phyloP scores from a whole-genome alignment of 257 asterid species.

The Striga asiatica region DNA sequence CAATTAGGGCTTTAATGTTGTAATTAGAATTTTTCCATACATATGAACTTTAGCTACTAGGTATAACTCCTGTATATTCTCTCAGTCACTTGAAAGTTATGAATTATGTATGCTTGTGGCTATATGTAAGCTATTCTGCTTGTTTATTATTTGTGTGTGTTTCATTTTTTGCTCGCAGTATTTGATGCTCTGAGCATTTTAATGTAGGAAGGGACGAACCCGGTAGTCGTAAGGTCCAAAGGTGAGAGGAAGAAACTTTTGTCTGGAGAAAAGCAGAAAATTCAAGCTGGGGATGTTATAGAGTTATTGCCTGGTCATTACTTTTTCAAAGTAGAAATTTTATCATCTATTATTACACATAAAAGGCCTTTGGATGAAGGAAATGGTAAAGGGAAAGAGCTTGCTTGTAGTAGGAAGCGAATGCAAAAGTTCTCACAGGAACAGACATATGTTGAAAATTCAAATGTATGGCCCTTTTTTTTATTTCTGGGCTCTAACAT shows the following conservation, averaged over 20 bases:
- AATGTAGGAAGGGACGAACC: conserved; percentile 80
- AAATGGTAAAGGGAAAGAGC: conserved; percentile 23
- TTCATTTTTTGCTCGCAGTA: not conserved
- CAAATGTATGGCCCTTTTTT: conserved; percentile 22
- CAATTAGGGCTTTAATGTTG: not conserved
- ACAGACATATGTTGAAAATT: conserved; percentile 17
- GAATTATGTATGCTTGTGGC: not conserved
- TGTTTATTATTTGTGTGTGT: not conserved
- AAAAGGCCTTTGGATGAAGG: conserved; percentile 49
- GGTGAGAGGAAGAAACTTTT: conserved; percentile 59
- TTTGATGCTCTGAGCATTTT: conserved; percentile 13
- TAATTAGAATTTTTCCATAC: not conserved
- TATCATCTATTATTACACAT: conserved; percentile 14
- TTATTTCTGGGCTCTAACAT: not conserved
- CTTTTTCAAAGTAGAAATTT: conserved; percentile 37
- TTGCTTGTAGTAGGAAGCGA: conserved; percentile 36
- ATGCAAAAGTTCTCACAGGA: conserved; percentile 31
- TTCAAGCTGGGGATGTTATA: conserved; percentile 54
- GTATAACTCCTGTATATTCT: too few relatives aligned
- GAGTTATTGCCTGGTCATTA: conserved; percentile 88
- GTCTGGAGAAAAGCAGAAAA: conserved; percentile 50
- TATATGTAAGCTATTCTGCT: not conserved
- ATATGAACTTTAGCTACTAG: too few relatives aligned
- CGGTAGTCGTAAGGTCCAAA: conserved; percentile 58
- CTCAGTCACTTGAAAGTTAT: too few relatives aligned